Evolutionary conservation across 176 grass and related monocot genomes (phyloP).

Genomic region (Ampelocalamus luodianensis): DNA sequence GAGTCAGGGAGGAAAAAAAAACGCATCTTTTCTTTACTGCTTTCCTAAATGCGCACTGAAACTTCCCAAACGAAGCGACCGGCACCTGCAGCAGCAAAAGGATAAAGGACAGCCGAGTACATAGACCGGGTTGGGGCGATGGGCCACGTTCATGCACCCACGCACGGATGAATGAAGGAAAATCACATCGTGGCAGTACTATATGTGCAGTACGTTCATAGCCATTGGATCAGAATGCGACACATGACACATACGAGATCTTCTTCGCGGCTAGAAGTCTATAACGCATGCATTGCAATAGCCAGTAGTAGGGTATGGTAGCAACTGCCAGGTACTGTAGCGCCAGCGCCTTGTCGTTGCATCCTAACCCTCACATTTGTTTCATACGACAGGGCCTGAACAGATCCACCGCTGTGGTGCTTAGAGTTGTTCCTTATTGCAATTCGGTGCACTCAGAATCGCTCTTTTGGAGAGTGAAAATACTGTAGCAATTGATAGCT

Average conservation of each 20-base stretch:
- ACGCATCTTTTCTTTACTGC: conserved; percentile 29
- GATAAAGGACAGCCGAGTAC: not conserved
- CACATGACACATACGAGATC: not conserved
- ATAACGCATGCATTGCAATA: not conserved
- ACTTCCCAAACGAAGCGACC: conserved; percentile 43
- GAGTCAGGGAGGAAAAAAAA: not conserved
- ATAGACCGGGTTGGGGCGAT: not conserved
- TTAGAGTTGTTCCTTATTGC: too few species aligned
- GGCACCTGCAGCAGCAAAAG: not conserved
- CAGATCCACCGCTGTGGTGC: too few species aligned
- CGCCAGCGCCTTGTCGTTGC: not conserved
- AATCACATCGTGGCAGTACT: not conserved
- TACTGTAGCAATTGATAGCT: too few species aligned
- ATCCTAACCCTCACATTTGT: not conserved
- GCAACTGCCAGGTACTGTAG: not conserved
- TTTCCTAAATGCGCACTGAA: conserved; percentile 38
- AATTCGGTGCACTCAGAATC: too few species aligned
- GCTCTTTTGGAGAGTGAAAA: too few species aligned
- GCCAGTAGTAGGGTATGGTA: not conserved
- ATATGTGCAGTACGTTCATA: not conserved
- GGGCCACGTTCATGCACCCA: not conserved
- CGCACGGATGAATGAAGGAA: not conserved
- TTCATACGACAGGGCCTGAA: not conserved
- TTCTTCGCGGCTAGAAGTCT: not conserved
- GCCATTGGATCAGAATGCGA: conserved; percentile 13